phyloP scores from a whole-genome alignment of 306 rosid species.

The Ormosia emarginata region DNA sequence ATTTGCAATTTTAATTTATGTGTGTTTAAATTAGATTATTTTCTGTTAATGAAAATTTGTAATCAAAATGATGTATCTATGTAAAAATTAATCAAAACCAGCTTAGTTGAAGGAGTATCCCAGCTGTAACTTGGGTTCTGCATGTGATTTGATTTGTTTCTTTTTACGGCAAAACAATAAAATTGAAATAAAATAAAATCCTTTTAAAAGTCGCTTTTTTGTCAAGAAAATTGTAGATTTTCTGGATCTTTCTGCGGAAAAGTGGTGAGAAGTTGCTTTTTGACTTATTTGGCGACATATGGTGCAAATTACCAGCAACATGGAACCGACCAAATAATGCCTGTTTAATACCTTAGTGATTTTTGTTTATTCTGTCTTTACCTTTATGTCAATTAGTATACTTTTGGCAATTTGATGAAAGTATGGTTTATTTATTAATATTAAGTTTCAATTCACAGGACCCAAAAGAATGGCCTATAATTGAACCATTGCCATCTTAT shows the following conservation, averaged over 20 bases:
- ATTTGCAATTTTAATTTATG: not conserved
- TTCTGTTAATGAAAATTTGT: not conserved
- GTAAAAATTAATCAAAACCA: not conserved
- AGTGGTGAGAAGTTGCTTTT: constrained; percentile 13
- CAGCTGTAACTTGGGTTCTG: not conserved
- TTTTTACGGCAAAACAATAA: not conserved
- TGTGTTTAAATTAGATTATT: not conserved
- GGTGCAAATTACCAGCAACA: not conserved
- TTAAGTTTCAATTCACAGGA: constrained; percentile 44
- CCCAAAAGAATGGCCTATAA: constrained; percentile 77
- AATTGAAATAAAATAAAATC: not conserved
- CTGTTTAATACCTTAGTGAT: not conserved
- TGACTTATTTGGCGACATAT: constrained; percentile 3
- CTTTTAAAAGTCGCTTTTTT: not conserved
- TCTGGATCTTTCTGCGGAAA: constrained; percentile 6
- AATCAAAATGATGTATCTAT: not conserved
- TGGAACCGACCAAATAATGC: constrained; percentile 21
- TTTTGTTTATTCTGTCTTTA: not conserved
- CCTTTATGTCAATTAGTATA: not conserved
- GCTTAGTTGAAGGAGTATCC: not conserved
- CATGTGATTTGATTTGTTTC: constrained; percentile 9
- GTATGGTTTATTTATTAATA: not conserved
- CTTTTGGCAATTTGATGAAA: not conserved
- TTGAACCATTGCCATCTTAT: constrained; percentile 85
- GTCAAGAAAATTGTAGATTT: not conserved